phyloP scores from a whole-genome alignment of 331 rosid species.

The Telfairia occidentalis region DNA sequence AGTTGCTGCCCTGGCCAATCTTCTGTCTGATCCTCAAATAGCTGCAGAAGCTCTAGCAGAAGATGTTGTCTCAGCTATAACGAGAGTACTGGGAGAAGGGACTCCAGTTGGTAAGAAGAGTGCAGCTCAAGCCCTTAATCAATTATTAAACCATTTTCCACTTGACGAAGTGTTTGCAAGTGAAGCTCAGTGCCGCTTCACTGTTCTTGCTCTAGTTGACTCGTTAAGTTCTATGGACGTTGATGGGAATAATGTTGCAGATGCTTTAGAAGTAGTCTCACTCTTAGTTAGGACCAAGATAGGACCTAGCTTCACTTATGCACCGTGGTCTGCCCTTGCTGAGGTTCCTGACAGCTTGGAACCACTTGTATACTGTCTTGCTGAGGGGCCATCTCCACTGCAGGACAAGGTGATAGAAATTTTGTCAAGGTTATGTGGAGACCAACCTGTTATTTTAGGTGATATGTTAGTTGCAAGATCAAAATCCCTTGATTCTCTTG shows the following conservation, averaged over 20 bases:
- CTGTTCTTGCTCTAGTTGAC: conserved; percentile 67
- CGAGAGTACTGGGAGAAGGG: conserved; percentile 74
- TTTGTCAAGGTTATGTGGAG: conserved; percentile 72
- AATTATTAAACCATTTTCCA: conserved; percentile 75
- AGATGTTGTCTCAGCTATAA: conserved; percentile 77
- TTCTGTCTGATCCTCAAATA: conserved; percentile 68
- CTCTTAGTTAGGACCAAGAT: conserved; percentile 67
- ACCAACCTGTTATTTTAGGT: conserved; percentile 54
- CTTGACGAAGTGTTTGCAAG: conserved; percentile 59
- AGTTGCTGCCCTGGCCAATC: conserved; percentile 88
- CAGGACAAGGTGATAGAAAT: conserved; percentile 88
- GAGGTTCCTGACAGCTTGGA: conserved; percentile 67
- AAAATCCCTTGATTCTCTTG: conserved; percentile 55
- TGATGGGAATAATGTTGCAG: conserved; percentile 55
- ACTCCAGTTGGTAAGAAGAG: conserved; percentile 68
- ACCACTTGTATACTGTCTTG: conserved; percentile 59
- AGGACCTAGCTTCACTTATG: conserved; percentile 36
- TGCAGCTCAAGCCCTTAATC: conserved; percentile 83
- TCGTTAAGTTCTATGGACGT: conserved; percentile 50
- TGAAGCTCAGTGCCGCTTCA: conserved; percentile 54
- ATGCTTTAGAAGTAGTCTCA: conserved; percentile 66
- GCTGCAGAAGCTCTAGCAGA: conserved; percentile 69
- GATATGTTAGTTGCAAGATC: conserved; percentile 49
- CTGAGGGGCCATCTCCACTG: conserved; percentile 67
- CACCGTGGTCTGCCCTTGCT: conserved; percentile 55